Percentiles rank a stretch among this genome's conserved stretches.
These are phyloP conservation scores for Lanmaoa pseudosensibilis DNA, from an alignment of 768 basidiomycete species.

Conservation along the genomic window DNA sequence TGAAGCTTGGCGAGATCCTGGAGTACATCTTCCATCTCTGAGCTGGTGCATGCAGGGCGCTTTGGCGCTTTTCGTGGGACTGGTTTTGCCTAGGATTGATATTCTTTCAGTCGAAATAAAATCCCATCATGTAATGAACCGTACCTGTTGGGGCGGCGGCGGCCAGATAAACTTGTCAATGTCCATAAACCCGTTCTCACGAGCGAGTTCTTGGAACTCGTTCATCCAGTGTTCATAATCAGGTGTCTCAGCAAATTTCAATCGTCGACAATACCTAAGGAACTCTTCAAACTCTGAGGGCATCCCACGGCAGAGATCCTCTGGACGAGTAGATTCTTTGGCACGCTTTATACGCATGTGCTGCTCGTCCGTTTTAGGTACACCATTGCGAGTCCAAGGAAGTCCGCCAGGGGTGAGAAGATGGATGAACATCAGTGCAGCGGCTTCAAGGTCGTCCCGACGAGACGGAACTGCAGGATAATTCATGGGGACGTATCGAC, in stretches of 20 bases:
- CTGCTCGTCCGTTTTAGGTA: constrained; percentile 66
- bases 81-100: constrained; percentile 31
- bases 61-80: constrained; percentile 16
- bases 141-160: constrained; percentile 45
- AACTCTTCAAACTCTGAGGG: constrained; percentile 78
- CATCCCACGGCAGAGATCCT: constrained; percentile 66
- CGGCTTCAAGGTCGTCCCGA: constrained; percentile 76
- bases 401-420: constrained; percentile 75
- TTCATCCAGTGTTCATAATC: constrained; percentile 66
- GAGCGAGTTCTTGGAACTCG: constrained; percentile 63
- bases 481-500: constrained; percentile 23
- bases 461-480: constrained; percentile 63
- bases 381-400: constrained; percentile 77
- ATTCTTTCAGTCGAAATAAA: constrained; percentile 1
- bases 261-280: constrained; percentile 64
- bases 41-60: constrained; percentile 30
- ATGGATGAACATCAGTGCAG: constrained; percentile 78
- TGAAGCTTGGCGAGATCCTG: constrained; percentile 59
- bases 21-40: constrained; percentile 56
- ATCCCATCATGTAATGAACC: not conserved
- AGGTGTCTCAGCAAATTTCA: constrained; percentile 67
- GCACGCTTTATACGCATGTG: constrained; percentile 65
- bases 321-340: constrained; percentile 59
- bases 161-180: constrained; percentile 74
- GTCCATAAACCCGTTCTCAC: constrained; percentile 55